A percentile compares a stretch with the other conserved stretches of the same genome.
Conservation (phyloP, 495 filamentous ascomycete species). For the Evansstolkia leycettana region DNA sequence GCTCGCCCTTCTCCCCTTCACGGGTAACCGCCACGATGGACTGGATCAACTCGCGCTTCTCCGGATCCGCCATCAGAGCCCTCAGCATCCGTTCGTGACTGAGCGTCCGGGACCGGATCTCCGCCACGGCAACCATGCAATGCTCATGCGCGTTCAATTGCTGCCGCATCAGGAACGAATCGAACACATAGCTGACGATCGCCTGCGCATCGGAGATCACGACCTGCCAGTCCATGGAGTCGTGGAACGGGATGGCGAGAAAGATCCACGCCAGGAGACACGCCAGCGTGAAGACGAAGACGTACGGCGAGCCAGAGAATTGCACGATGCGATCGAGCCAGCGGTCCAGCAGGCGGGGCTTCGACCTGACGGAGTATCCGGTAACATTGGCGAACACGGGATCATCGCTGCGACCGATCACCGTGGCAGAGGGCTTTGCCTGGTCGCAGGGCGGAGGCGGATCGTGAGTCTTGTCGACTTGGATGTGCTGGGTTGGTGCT, state of each 20-base stretch:
- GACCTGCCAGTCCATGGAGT: slow-evolving; percentile 22
- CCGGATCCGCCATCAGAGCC: slow-evolving; percentile 7
- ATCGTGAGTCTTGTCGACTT: no score
- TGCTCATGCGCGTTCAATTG: slow-evolving; percentile 18
- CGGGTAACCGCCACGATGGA: slow-evolving; percentile 2
- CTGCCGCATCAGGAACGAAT: slow-evolving; percentile 27
- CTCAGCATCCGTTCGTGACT: slow-evolving; percentile 20
- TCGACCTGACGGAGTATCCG: background rate
- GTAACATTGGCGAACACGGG: no score
- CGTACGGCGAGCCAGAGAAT: slow-evolving; percentile 13
- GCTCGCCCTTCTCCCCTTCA: no score
- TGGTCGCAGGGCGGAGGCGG: no score
- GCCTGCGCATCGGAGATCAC: slow-evolving; percentile 24
- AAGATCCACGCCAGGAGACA: slow-evolving; percentile 17
- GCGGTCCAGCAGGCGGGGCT: background rate
- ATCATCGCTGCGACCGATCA: no score
- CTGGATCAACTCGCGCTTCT: slow-evolving; percentile 5
- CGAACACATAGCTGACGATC: slow-evolving; percentile 25
- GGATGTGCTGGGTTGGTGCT: no score
- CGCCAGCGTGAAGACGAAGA: slow-evolving; percentile 15
- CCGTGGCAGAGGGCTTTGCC: no score
- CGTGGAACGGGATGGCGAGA: slow-evolving; percentile 16
- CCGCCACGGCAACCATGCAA: slow-evolving; percentile 11
- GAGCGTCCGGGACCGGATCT: slow-evolving; percentile 17
- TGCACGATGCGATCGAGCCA: background rate